These are phyloP conservation scores for Suillus subluteus DNA, from an alignment of 768 basidiomycete species.

Conservation along the genomic window DNA sequence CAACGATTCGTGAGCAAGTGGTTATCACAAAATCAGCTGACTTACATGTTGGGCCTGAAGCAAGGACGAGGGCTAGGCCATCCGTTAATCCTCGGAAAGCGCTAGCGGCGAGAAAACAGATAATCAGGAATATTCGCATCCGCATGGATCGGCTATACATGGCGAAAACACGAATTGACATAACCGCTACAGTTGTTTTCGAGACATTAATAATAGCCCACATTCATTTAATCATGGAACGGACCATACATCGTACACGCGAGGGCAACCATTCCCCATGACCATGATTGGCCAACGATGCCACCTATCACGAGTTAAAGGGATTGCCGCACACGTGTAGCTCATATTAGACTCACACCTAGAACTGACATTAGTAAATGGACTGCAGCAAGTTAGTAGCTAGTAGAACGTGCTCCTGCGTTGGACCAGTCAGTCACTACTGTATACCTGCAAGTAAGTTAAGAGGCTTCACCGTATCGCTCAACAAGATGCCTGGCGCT, in stretches of 20 bases:
- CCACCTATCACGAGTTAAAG: neutral
- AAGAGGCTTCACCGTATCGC: neutral
- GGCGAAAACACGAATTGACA: constrained; percentile 5
- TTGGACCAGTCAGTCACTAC: neutral
- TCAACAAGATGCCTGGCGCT: neutral
- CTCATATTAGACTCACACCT: neutral
- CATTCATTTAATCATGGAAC: neutral
- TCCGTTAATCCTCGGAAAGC: neutral
- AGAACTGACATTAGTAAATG: neutral
- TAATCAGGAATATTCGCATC: neutral
- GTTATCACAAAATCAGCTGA: neutral
- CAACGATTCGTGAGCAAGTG: neutral
- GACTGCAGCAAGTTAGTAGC: neutral
- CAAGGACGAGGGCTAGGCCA: neutral
- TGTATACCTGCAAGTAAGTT: neutral
- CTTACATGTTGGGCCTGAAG: neutral
- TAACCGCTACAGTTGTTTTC: neutral
- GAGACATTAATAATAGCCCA: neutral
- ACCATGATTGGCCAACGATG: neutral
- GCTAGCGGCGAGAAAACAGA: constrained; percentile 2
- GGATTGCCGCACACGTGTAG: too few relatives aligned
- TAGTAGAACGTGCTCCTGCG: neutral
- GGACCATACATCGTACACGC: constrained; percentile 1
- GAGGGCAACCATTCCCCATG: constrained; percentile 1
- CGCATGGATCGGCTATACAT: neutral